These are phyloP conservation scores for Candida stauntonica DNA, from an alignment of 805 yeast species.

Conservation along the genomic window DNA sequence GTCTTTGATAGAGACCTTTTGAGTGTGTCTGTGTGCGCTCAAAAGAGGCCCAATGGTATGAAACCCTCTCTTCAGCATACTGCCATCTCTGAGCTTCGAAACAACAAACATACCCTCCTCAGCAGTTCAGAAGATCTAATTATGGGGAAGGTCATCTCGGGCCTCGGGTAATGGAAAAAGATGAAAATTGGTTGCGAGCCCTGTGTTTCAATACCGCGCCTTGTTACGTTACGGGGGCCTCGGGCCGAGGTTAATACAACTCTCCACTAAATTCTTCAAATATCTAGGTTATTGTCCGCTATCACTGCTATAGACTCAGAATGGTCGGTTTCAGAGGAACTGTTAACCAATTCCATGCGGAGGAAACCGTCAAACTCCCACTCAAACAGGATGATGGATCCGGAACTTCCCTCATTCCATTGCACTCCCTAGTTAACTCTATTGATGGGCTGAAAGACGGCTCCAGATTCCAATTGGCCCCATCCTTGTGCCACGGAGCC, in stretches of 20 bases:
- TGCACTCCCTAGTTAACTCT: conserved; percentile 17
- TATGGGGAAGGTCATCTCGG: too few relatives aligned
- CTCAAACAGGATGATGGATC: conserved; percentile 15
- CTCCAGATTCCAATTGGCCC: conserved; percentile 53
- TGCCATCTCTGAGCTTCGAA: too few relatives aligned
- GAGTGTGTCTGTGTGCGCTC: conserved; percentile 5
- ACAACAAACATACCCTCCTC: too few relatives aligned
- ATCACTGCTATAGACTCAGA: not conserved
- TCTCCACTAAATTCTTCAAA: too few relatives aligned
- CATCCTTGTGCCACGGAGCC: conserved; percentile 64
- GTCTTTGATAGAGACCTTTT: conserved; percentile 34
- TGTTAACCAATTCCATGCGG: conserved; percentile 20
- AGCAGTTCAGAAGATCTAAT: too few relatives aligned
- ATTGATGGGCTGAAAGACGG: conserved; percentile 45
- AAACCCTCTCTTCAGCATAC: conserved; percentile 1
- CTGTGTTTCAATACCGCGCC: too few relatives aligned
- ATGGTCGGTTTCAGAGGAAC: conserved; percentile 31
- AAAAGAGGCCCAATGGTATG: conserved; percentile 1
- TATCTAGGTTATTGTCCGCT: too few relatives aligned
- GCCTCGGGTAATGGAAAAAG: too few relatives aligned
- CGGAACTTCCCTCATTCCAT: conserved; percentile 20
- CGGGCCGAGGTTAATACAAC: too few relatives aligned
- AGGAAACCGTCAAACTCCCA: conserved; percentile 26
- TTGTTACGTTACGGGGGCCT: too few relatives aligned
- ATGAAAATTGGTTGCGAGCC: too few relatives aligned